Percentiles rank a stretch among this genome's conserved stretches.
These are phyloP conservation scores for Poa annua DNA, from an alignment of 176 grass and related monocot genomes.

Conservation along the genomic window DNA sequence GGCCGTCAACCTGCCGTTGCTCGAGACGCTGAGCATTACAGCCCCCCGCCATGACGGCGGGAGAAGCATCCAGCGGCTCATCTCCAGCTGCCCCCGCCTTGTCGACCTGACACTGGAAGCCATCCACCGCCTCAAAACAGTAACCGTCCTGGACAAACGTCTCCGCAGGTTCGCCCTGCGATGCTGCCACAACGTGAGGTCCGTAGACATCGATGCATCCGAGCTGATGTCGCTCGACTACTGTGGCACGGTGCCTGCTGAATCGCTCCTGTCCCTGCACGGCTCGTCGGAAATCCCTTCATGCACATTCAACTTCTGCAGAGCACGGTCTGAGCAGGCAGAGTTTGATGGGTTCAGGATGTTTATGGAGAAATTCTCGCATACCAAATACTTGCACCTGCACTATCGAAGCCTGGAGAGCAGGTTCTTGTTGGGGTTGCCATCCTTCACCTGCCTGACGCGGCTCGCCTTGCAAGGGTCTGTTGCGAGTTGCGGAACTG, in stretches of 20 bases:
- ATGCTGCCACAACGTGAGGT: not conserved
- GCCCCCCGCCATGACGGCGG: not conserved
- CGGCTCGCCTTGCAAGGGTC: not conserved
- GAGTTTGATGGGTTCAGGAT: not conserved
- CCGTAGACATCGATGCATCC: not conserved
- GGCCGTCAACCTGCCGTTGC: not conserved
- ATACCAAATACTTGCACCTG: not conserved
- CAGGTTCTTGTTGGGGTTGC: not conserved
- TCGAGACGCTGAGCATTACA: slow-evolving; percentile 10
- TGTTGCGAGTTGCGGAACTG: not conserved
- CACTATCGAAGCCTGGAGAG: not conserved
- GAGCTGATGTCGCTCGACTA: not conserved
- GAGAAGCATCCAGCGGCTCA: not conserved
- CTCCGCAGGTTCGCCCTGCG: slow-evolving; percentile 4
- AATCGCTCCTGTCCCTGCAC: not conserved
- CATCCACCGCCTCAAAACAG: not conserved
- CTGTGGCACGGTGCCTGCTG: not conserved
- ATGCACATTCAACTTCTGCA: not conserved
- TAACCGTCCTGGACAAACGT: not conserved
- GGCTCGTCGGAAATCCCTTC: not conserved
- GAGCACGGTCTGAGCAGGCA: not conserved
- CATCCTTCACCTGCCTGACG: not conserved
- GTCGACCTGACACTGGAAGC: not conserved
- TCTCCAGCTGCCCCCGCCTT: slow-evolving; percentile 16
- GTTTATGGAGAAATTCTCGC: not conserved